Base-by-base conservation (phyloP, 371 early-diverging fungal species). In the Conidiobolus coronatus region DNA sequence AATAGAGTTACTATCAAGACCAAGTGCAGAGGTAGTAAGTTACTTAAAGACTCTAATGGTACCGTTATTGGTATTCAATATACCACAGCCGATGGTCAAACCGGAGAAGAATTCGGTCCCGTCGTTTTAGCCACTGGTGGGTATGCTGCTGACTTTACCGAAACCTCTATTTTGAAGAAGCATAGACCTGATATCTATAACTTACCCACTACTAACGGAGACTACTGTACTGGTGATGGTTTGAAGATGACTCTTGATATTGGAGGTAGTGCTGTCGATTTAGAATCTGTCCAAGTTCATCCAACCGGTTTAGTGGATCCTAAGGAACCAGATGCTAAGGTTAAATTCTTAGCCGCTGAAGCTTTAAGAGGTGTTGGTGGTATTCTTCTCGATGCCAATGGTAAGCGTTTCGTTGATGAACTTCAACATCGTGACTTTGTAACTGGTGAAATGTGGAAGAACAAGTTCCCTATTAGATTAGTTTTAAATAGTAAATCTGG, bases 211-310 rank as follows among this genome's bases (percentile, higher is more conserved):
- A 92, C 95, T 49, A 94, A 92, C 61, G 92, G 93, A 51, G 80
- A 84, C 53, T 86, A 85, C 70, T 85, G 85, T 58, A 87, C 91
- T 22, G 92, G 92, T 57, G 92, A 94, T 58, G 95, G 92, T 59
- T 77, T 89, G 64, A 85, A 85, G 67, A 80, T 94, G 78, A 69
- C 83, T 34, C 55, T 71, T 20, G 73, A 67, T 20, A 69, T 73
- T 45, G 92, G 93, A 40, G 89, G 79, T 38, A 79, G 71, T 65
- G 73, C 81, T 35, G 75, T 88, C 52, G 87, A 91, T 66, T 73
- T 94, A 70, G 90, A 94, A 51, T 88, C 86, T 64, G 86, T 94
- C 41, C 95, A 94, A 64, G 90, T 94, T 29, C 93, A 94, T 57
- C 95, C 95, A 41, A 94, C 95, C 19, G 95, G 95, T 56, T 63